Percentiles rank a stretch among this genome's conserved stretches.
These are phyloP conservation scores for Claviceps arundinis DNA, from an alignment of 2,329 filamentous ascomycete genomes.

Conservation along the genomic window DNA sequence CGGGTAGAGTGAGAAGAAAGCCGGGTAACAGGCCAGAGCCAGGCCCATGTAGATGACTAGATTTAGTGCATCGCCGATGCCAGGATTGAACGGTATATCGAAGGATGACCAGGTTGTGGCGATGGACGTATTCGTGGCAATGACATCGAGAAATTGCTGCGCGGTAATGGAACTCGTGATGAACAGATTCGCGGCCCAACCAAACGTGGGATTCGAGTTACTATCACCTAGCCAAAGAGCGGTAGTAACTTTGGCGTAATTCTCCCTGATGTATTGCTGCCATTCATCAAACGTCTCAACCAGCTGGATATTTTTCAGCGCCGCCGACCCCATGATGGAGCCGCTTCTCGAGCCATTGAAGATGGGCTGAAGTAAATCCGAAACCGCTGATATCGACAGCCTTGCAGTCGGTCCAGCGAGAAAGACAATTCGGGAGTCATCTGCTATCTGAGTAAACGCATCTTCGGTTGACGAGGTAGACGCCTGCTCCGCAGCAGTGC, in stretches of 20 bases:
- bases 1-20: slow-evolving; percentile 79
- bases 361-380: slow-evolving; percentile 26
- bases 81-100: slow-evolving; percentile 57
- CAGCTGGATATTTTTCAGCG: slow-evolving; percentile 26
- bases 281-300: slow-evolving; percentile 58
- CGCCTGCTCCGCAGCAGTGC: slow-evolving; percentile 34
- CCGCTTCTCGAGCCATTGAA: slow-evolving; percentile 16
- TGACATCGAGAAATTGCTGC: slow-evolving; percentile 52
- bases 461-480: slow-evolving; percentile 26
- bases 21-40: slow-evolving; percentile 64
- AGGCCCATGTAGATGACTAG: slow-evolving; percentile 72
- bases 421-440: slow-evolving; percentile 13
- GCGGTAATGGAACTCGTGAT: slow-evolving; percentile 45
- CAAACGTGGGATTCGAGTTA: slow-evolving; percentile 47
- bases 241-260: slow-evolving; percentile 56
- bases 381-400: slow-evolving; percentile 19
- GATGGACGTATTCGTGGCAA: slow-evolving; percentile 56
- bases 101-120: slow-evolving; percentile 61
- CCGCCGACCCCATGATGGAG: slow-evolving; percentile 8
- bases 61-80: slow-evolving; percentile 60
- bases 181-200: slow-evolving; percentile 53
- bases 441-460: slow-evolving; percentile 24
- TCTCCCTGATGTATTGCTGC: slow-evolving; percentile 45
- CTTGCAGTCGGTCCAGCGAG: slow-evolving; percentile 23
- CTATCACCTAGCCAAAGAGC: slow-evolving; percentile 63